Evolutionary conservation across 2,329 filamentous ascomycete genomes (phyloP).

Genomic region (Diaporthe nobilis): DNA sequence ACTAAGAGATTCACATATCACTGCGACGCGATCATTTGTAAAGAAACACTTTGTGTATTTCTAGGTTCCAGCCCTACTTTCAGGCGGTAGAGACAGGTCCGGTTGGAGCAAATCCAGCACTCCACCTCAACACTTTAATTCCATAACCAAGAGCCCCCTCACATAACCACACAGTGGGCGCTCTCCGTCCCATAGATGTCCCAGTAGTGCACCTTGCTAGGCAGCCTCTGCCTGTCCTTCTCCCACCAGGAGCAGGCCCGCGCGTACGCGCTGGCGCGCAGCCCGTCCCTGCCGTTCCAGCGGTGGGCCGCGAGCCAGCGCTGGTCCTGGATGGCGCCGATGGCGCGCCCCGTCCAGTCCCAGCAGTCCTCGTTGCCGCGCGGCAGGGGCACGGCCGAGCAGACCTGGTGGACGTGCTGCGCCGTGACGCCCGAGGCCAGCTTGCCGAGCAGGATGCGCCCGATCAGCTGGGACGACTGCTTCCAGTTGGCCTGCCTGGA

Average conservation of each 20-base stretch:
- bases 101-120: background rate
- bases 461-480: background rate
- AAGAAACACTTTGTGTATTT: background rate
- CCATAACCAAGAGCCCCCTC: background rate
- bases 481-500: background rate
- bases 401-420: background rate
- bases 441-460: conserved; percentile 6
- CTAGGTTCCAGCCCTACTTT: background rate
- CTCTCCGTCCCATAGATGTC: conserved; percentile 6
- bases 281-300: background rate
- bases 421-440: background rate
- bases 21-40: background rate
- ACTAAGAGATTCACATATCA: background rate
- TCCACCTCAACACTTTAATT: background rate
- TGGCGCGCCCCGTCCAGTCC: conserved; percentile 5
- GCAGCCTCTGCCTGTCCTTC: background rate
- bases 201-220: background rate
- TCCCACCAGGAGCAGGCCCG: background rate
- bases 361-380: background rate
- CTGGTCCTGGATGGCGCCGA: background rate
- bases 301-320: background rate
- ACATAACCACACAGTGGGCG: background rate
- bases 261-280: background rate
- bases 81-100: background rate
- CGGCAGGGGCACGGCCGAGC: background rate